Conservation (phyloP, 2,329 filamentous ascomycete genomes). For the Botrytis hyacinthi region DNA sequence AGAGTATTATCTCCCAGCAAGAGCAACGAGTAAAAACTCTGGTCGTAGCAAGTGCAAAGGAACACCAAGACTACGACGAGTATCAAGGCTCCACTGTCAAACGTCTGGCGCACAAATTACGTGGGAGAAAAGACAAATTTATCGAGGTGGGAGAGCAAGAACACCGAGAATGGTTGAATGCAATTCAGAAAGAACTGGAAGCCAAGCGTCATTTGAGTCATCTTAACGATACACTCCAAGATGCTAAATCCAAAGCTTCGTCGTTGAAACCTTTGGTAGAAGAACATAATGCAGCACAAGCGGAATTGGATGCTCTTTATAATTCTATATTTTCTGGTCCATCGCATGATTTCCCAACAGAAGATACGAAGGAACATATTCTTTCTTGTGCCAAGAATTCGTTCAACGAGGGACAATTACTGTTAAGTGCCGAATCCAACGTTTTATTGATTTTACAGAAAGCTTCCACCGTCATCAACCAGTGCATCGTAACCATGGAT, state of each 20-base stretch:
- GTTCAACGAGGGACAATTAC: conserved; percentile 42
- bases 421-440: conserved; percentile 43
- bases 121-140: conserved; percentile 49
- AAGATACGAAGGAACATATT: conserved; percentile 47
- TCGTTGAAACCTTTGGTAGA: conserved; percentile 42
- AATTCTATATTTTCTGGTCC: conserved; percentile 51
- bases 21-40: conserved; percentile 42
- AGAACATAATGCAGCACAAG: conserved; percentile 44
- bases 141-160: conserved; percentile 49
- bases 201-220: conserved; percentile 36
- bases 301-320: conserved; percentile 51
- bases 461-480: conserved; percentile 41
- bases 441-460: conserved; percentile 43
- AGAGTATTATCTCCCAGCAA: conserved; percentile 40
- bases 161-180: conserved; percentile 54
- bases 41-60: conserved; percentile 34
- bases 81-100: conserved; percentile 52
- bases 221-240: conserved; percentile 42
- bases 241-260: conserved; percentile 41
- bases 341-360: conserved; percentile 51
- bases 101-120: conserved; percentile 51
- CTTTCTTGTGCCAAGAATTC: conserved; percentile 39
- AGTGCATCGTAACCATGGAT: conserved; percentile 42
- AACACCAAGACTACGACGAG: conserved; percentile 51
- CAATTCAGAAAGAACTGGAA: conserved; percentile 47